Evolutionary conservation across 2,329 filamentous ascomycete species (phyloP).

Genomic region (Laburnicola sp.): DNA sequence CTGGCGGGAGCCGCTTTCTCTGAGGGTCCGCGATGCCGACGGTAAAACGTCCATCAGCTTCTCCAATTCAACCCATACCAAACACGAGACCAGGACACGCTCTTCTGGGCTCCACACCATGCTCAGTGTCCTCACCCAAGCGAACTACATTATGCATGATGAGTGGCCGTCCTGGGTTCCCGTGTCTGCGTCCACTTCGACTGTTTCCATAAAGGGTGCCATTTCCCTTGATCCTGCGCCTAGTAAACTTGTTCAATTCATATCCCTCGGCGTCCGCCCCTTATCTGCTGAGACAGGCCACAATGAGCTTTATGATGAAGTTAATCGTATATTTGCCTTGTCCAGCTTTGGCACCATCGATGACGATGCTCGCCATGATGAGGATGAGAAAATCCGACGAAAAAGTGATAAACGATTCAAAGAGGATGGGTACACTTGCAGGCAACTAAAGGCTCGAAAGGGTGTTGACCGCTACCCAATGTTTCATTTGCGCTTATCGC

Average conservation of each 20-base stretch:
- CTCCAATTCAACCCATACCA: background rate
- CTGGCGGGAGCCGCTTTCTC: slow-evolving; percentile 61
- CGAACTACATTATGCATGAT: slow-evolving; percentile 61
- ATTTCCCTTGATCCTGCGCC: slow-evolving; percentile 73
- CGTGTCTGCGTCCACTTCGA: slow-evolving; percentile 66
- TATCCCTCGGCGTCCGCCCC: slow-evolving; percentile 75
- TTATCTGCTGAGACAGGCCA: slow-evolving; percentile 59
- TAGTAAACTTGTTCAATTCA: slow-evolving; percentile 74
- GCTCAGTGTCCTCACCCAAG: slow-evolving; percentile 63
- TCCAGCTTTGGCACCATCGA: slow-evolving; percentile 75
- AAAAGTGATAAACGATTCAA: slow-evolving; percentile 50
- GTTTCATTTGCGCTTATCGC: slow-evolving; percentile 75
- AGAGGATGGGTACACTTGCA: slow-evolving; percentile 53
- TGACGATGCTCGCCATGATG: slow-evolving; percentile 44
- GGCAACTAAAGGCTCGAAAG: slow-evolving; percentile 62
- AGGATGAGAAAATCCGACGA: slow-evolving; percentile 42
- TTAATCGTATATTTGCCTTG: slow-evolving; percentile 74
- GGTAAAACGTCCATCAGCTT: slow-evolving; percentile 44
- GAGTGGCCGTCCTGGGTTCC: slow-evolving; percentile 67
- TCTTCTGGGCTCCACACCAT: slow-evolving; percentile 26
- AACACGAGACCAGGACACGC: slow-evolving; percentile 7
- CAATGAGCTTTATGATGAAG: slow-evolving; percentile 72
- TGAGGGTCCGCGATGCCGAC: slow-evolving; percentile 62
- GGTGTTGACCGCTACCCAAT: slow-evolving; percentile 82
- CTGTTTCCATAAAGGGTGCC: slow-evolving; percentile 67